Conservation (phyloP, 352 stramenopile genomes). For the Globisporangium canariense region DNA sequence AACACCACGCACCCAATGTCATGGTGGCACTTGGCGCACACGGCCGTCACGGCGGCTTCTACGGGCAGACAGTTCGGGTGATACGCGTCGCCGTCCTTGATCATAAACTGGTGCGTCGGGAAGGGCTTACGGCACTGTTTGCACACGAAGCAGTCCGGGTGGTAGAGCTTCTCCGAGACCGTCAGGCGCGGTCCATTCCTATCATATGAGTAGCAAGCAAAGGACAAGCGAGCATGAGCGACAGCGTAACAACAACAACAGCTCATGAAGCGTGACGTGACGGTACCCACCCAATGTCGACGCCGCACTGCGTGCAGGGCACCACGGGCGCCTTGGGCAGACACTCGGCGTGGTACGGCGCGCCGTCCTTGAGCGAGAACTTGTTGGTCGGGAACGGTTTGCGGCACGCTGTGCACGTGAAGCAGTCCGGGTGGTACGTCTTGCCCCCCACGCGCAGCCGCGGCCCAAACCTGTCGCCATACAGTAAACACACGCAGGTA, state of each 20-base stretch:
- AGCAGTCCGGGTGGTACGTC: conserved; percentile 47
- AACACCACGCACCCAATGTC: conserved; percentile 13
- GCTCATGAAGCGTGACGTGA: no score
- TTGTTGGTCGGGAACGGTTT: conserved; percentile 23
- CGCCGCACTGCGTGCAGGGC: conserved; percentile 7
- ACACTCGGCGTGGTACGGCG: conserved; percentile 41
- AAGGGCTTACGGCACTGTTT: conserved; percentile 39
- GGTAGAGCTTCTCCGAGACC: conserved; percentile 38
- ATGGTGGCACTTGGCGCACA: conserved; percentile 24
- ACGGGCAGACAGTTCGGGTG: conserved; percentile 44
- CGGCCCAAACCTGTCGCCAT: conserved; percentile 22
- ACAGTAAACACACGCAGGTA: no score
- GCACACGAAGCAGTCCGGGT: conserved; percentile 50
- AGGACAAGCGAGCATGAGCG: background rate
- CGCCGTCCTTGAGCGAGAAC: conserved; percentile 35
- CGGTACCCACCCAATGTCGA: conserved; percentile 7
- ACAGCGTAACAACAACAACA: background rate
- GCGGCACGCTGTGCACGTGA: conserved; percentile 43
- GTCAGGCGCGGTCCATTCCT: conserved; percentile 33
- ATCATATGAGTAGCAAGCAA: background rate
- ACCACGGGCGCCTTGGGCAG: conserved; percentile 18
- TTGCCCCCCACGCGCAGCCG: conserved; percentile 36
- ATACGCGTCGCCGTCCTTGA: conserved; percentile 59
- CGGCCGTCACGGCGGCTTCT: background rate
- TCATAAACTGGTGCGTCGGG: conserved; percentile 37